Percentiles rank a stretch among this genome's conserved stretches.
These are phyloP conservation scores for Solanum medicagineum DNA, from an alignment of 257 asterid genomes.

Conservation along the genomic window DNA sequence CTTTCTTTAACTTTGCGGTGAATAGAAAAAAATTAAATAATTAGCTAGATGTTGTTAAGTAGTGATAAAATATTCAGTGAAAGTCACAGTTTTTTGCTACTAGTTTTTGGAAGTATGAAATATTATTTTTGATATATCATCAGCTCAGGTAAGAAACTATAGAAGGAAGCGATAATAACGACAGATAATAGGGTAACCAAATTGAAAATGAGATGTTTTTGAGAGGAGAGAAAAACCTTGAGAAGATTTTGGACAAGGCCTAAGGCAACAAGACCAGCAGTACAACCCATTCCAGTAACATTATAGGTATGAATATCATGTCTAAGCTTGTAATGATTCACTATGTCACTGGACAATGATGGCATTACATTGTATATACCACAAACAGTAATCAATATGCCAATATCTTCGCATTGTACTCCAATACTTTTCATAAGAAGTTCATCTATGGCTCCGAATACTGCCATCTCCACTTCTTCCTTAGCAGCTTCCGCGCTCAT, in stretches of 20 bases:
- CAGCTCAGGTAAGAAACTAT: too few relatives aligned
- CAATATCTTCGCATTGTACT: constrained; percentile 24
- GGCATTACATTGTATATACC: constrained; percentile 31
- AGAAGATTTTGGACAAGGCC: constrained; percentile 34
- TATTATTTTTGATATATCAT: too few relatives aligned
- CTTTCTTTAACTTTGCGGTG: too few relatives aligned
- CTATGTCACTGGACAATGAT: constrained; percentile 28
- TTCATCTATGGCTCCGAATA: constrained; percentile 30
- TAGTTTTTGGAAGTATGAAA: too few relatives aligned
- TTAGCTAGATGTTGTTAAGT: too few relatives aligned
- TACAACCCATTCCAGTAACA: constrained; percentile 50
- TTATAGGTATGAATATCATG: constrained; percentile 35
- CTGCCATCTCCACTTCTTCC: constrained; percentile 26
- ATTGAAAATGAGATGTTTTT: background rate
- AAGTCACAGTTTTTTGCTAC: too few relatives aligned
- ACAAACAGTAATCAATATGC: constrained; percentile 21
- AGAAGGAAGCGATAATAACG: too few relatives aligned
- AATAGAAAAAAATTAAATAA: too few relatives aligned
- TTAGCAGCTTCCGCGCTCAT: constrained; percentile 12
- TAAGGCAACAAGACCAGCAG: constrained; percentile 28
- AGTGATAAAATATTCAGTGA: too few relatives aligned
- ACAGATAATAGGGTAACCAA: too few relatives aligned
- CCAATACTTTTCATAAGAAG: constrained; percentile 16
- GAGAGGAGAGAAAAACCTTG: constrained; percentile 8
- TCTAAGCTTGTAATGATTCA: constrained; percentile 32